Evolutionary conservation across 148 eudicot genomes (phyloP).

Genomic region (Gaultheria prostrata): DNA sequence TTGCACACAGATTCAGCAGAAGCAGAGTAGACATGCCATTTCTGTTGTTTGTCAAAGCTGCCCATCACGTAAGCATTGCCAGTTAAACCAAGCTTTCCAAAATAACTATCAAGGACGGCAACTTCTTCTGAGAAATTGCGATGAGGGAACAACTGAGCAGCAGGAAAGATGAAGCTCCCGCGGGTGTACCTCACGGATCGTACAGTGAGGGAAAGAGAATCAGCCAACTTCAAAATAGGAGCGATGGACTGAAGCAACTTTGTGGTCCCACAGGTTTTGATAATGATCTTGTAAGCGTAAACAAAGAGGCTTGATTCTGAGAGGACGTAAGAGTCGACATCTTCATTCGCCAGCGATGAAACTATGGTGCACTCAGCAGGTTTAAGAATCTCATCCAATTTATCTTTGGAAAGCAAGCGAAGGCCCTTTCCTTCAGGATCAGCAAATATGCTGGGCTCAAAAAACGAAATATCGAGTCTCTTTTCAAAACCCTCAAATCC

Average conservation of each 20-base stretch:
- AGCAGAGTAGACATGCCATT: slow-evolving; percentile 51
- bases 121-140: slow-evolving; percentile 37
- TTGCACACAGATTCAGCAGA: slow-evolving; percentile 23
- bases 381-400: slow-evolving; percentile 31
- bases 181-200: slow-evolving; percentile 38
- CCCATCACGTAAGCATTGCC: slow-evolving; percentile 34
- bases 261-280: slow-evolving; percentile 43
- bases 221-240: slow-evolving; percentile 27
- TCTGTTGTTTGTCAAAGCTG: slow-evolving; percentile 22
- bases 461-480: slow-evolving; percentile 39
- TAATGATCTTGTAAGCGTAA: slow-evolving; percentile 34
- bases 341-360: slow-evolving; percentile 28
- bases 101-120: slow-evolving; percentile 27
- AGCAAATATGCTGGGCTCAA: slow-evolving; percentile 31
- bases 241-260: slow-evolving; percentile 31
- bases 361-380: slow-evolving; percentile 45
- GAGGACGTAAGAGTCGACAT: slow-evolving; percentile 38
- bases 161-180: slow-evolving; percentile 35
- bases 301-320: slow-evolving; percentile 42
- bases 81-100: slow-evolving; percentile 26
- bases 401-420: slow-evolving; percentile 24
- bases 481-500: slow-evolving; percentile 42
- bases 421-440: slow-evolving; percentile 35
- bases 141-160: slow-evolving; percentile 31
- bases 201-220: slow-evolving; percentile 25